Conservation (phyloP, 208 protist genomes). For the Trypanosomatidae sp. region DNA sequence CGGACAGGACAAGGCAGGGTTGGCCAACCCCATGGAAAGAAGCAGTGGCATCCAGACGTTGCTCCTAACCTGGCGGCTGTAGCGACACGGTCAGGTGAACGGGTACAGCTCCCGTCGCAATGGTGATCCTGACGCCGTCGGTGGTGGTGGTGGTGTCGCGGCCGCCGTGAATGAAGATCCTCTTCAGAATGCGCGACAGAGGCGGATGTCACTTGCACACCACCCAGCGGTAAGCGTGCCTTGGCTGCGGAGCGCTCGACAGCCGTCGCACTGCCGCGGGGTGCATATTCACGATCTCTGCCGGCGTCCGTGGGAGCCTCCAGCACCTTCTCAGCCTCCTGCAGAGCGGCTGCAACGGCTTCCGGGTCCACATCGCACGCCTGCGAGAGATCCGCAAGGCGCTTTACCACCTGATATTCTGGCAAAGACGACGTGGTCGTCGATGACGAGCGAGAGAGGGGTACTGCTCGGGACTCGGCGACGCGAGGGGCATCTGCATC, state of each 20-base stretch:
- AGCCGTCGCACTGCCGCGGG: not conserved
- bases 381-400: slow-evolving; percentile 24
- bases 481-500: not conserved
- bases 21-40: not conserved
- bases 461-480: not conserved
- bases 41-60: not conserved
- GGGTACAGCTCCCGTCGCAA: not conserved
- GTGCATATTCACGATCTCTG: not conserved
- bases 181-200: not conserved
- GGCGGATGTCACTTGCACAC: not conserved
- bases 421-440: not conserved
- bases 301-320: not conserved
- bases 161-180: not conserved
- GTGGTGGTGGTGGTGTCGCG: not conserved
- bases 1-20: not conserved
- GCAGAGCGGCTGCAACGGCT: slow-evolving; percentile 16
- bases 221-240: not conserved
- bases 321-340: slow-evolving; percentile 20
- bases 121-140: not conserved
- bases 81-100: not conserved
- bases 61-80: not conserved
- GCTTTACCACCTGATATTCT: slow-evolving; percentile 5
- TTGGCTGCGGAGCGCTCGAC: not conserved
- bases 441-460: not conserved
- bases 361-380: slow-evolving; percentile 3